Conservation (phyloP, 495 filamentous ascomycete genomes). For the Hamigera avellanea region DNA sequence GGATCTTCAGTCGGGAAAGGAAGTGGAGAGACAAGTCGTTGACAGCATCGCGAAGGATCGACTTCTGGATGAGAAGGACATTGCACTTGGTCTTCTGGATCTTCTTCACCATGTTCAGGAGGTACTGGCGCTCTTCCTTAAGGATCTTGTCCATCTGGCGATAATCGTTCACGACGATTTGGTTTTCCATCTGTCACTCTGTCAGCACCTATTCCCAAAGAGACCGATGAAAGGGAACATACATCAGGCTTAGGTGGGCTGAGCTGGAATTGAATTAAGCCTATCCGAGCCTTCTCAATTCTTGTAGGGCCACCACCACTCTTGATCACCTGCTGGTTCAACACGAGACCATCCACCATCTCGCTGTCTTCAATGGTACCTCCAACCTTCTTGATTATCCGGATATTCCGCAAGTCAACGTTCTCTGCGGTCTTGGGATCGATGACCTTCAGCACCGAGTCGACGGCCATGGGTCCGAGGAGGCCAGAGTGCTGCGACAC, state of each 20-base stretch:
- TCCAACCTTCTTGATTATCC: slow-evolving; percentile 95
- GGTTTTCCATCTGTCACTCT: slow-evolving; percentile 84
- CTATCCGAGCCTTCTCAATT: slow-evolving; percentile 96
- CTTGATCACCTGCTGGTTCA: slow-evolving; percentile 90
- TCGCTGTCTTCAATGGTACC: slow-evolving; percentile 98
- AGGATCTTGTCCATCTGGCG: slow-evolving; percentile 99
- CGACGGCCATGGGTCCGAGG: slow-evolving; percentile 91
- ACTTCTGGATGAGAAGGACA: slow-evolving; percentile 96
- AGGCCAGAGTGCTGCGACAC: slow-evolving; percentile 91
- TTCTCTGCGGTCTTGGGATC: slow-evolving; percentile 92
- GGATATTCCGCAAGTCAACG: slow-evolving; percentile 89
- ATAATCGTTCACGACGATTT: slow-evolving; percentile 98
- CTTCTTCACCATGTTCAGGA: slow-evolving; percentile 98
- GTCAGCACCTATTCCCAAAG: slow-evolving; percentile 4
- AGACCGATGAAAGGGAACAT: slow-evolving; percentile 15
- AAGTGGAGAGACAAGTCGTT: slow-evolving; percentile 96
- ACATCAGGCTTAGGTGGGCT: slow-evolving; percentile 96
- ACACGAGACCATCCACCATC: slow-evolving; percentile 87
- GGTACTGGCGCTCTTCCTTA: slow-evolving; percentile 95
- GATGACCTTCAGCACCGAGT: slow-evolving; percentile 89
- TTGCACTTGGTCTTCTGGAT: slow-evolving; percentile 99
- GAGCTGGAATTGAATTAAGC: slow-evolving; percentile 95
- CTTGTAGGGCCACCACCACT: slow-evolving; percentile 79
- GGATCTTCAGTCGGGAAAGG: slow-evolving; percentile 91
- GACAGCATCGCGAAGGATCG: slow-evolving; percentile 92